Conservation (phyloP, 2,329 filamentous ascomycete species). For the Aureobasidium vineae region DNA sequence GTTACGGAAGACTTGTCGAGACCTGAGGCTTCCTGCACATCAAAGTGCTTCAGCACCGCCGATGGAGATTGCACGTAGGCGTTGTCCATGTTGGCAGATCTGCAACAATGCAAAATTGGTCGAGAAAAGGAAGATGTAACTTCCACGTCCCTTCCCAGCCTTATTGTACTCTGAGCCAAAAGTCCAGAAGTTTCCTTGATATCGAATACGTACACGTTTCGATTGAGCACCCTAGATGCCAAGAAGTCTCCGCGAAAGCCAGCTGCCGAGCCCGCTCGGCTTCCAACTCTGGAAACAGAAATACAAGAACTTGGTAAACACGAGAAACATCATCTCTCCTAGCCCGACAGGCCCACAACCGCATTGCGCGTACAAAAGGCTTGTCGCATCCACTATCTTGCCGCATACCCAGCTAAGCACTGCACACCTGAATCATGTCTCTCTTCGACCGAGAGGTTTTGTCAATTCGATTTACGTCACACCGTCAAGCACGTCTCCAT, state of each 20-base stretch:
- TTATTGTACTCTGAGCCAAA: slow-evolving; percentile 9
- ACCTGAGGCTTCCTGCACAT: slow-evolving; percentile 38
- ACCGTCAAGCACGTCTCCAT: not conserved
- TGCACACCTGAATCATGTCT: not conserved
- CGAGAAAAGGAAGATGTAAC: slow-evolving; percentile 12
- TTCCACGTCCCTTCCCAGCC: slow-evolving; percentile 9
- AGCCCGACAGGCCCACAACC: not conserved
- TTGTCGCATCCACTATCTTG: not conserved
- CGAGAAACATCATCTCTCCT: not conserved
- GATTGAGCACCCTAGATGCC: not conserved
- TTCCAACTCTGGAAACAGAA: not conserved
- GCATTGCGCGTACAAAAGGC: not conserved
- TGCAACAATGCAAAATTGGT: not conserved
- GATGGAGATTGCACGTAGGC: slow-evolving; percentile 38
- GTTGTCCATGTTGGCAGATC: slow-evolving; percentile 37
- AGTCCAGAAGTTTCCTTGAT: slow-evolving; percentile 20
- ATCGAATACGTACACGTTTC: slow-evolving; percentile 2
- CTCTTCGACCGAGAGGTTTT: not conserved
- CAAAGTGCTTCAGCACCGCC: slow-evolving; percentile 41
- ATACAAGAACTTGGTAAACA: not conserved
- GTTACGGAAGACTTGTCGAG: slow-evolving; percentile 37
- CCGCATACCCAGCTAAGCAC: not conserved
- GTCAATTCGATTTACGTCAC: not conserved
- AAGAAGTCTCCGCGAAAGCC: not conserved
- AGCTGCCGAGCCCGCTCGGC: not conserved